Percentiles rank a stretch among this genome's conserved stretches.
Conservation (phyloP, 2,329 filamentous ascomycete species). For the Metarhizium sp. region DNA sequence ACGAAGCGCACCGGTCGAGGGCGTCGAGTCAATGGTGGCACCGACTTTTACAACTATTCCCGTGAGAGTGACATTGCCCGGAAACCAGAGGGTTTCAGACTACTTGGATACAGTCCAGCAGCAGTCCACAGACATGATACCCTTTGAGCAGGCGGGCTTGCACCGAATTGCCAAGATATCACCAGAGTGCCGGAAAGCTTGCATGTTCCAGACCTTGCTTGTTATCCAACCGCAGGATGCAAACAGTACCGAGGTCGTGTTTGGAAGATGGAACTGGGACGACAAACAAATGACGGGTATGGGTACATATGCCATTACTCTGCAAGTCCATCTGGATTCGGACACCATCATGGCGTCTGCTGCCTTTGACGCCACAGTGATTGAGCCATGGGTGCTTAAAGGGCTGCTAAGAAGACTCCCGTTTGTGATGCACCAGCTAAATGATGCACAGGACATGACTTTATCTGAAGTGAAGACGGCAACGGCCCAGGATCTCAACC, state of each 20-base stretch:
- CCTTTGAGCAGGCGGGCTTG: slow-evolving; percentile 12
- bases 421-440: too few relatives aligned
- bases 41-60: slow-evolving; percentile 33
- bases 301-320: too few relatives aligned
- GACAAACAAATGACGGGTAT: too few relatives aligned
- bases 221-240: slow-evolving; percentile 15
- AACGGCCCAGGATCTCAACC: neutral
- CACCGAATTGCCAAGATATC: slow-evolving; percentile 12
- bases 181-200: slow-evolving; percentile 10
- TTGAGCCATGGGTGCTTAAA: too few relatives aligned
- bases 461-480: too few relatives aligned
- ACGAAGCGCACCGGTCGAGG: slow-evolving; percentile 16
- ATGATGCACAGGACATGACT: too few relatives aligned
- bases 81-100: neutral
- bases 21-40: slow-evolving; percentile 13
- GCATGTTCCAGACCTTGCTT: slow-evolving; percentile 19
- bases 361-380: too few relatives aligned
- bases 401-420: too few relatives aligned
- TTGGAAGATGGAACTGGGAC: neutral
- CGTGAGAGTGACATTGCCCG: slow-evolving; percentile 27
- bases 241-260: neutral
- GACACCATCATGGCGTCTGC: too few relatives aligned
- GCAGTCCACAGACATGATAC: slow-evolving; percentile 10
- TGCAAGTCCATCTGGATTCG: too few relatives aligned
- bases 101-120: slow-evolving; percentile 9